These are phyloP conservation scores for Blepharisma japonicum DNA, from an alignment of 73 alveolate species.

Conservation along the genomic window DNA sequence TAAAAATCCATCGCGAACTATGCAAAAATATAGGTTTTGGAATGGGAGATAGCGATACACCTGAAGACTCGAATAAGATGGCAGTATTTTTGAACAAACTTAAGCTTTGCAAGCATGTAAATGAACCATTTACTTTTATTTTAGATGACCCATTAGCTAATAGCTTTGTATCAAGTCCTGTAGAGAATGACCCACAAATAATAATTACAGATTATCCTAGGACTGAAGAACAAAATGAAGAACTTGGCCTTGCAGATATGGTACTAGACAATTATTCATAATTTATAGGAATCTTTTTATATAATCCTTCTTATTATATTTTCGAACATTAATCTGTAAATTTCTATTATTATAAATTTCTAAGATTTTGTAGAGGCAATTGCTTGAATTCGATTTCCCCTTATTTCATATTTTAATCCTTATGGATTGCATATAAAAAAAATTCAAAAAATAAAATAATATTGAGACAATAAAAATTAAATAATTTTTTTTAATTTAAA, in stretches of 20 bases:
- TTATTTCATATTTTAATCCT: too few relatives aligned
- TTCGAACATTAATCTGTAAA: too few relatives aligned
- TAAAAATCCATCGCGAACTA: constrained; percentile 61
- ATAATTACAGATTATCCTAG: constrained; percentile 86
- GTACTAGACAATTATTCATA: constrained; percentile 81
- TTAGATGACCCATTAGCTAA: constrained; percentile 95
- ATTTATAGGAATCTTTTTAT: background rate
- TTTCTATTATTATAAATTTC: too few relatives aligned
- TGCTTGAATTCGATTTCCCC: too few relatives aligned
- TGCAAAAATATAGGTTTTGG: constrained; percentile 75
- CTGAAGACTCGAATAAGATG: constrained; percentile 44
- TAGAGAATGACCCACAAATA: constrained; percentile 80
- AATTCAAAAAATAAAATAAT: too few relatives aligned
- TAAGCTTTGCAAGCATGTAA: constrained; percentile 65
- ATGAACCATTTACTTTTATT: constrained; percentile 71
- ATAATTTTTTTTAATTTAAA: too few relatives aligned
- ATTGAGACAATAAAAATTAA: too few relatives aligned
- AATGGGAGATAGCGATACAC: constrained; percentile 82
- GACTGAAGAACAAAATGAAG: constrained; percentile 94
- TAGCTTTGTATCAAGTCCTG: constrained; percentile 87
- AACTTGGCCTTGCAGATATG: constrained; percentile 95
- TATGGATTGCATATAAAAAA: too few relatives aligned
- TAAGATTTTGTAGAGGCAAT: too few relatives aligned
- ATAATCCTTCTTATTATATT: too few relatives aligned
- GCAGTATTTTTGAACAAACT: constrained; percentile 63